A percentile compares a stretch with the other conserved stretches of the same genome.
phyloP scores from a whole-genome alignment of 2,329 filamentous ascomycete genomes.

The Alternaria panax region DNA sequence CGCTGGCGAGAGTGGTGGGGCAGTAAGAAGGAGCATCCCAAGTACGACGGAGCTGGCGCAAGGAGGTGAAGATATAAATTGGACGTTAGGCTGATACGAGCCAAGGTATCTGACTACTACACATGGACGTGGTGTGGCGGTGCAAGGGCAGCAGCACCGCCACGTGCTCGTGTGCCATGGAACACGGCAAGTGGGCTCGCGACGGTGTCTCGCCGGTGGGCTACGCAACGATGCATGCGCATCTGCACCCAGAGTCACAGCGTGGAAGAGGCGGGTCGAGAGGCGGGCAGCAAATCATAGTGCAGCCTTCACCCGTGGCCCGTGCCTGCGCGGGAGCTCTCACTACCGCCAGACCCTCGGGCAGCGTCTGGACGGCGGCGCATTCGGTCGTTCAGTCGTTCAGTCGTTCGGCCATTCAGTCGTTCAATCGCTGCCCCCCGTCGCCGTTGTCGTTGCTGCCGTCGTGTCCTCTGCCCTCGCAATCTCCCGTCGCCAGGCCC shows the following conservation, averaged over 20 bases:
- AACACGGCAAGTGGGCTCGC: conserved; percentile 1
- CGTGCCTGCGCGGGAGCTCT: conserved; percentile 6
- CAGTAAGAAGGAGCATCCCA: not conserved
- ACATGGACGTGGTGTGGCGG: too few species aligned
- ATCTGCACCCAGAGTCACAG: conserved; percentile 3
- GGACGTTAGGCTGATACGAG: not conserved
- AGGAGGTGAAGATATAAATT: conserved; percentile 1
- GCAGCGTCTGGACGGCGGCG: conserved; percentile 11
- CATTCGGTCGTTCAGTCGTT: not conserved
- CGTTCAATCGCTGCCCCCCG: conserved; percentile 5
- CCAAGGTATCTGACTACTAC: conserved; percentile 7
- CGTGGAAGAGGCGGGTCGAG: not conserved
- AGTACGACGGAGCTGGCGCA: not conserved
- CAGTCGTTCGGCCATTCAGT: conserved; percentile 5
- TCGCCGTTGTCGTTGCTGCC: not conserved
- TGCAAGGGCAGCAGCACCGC: conserved; percentile 5
- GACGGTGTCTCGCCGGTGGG: not conserved
- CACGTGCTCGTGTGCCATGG: conserved; percentile 12
- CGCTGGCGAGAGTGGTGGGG: not conserved
- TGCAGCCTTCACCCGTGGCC: not conserved
- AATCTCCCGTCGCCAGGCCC: too few species aligned
- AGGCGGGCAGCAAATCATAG: conserved; percentile 15
- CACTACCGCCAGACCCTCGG: conserved; percentile 5
- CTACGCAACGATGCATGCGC: not conserved
- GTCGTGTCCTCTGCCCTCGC: not conserved